A percentile compares a stretch with the other conserved stretches of the same genome.
Evolutionary conservation across 2,329 filamentous ascomycete genomes (phyloP).

Genomic region (Aspergillus fischeri): DNA sequence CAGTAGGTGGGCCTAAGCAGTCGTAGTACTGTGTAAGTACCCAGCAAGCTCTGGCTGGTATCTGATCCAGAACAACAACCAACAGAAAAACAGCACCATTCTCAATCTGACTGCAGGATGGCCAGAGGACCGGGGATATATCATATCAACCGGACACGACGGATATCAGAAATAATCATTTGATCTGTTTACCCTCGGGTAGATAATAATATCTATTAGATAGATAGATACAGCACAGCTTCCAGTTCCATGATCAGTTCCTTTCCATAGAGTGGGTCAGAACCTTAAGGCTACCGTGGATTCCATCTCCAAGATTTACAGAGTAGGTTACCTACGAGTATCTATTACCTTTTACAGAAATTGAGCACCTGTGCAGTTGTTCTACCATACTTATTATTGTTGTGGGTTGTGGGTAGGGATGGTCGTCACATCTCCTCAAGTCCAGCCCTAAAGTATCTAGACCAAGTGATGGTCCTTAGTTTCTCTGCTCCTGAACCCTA

Average conservation of each 20-base stretch:
- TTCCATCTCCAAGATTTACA: background rate
- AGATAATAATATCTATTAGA: too few species aligned
- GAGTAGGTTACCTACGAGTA: background rate
- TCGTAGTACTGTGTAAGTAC: background rate
- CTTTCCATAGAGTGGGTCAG: background rate
- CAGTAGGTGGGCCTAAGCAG: background rate
- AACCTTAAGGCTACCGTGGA: background rate
- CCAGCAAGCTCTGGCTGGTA: background rate
- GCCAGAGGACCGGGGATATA: background rate
- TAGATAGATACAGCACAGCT: too few species aligned
- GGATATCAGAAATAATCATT: too few species aligned
- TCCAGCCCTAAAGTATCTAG: too few species aligned
- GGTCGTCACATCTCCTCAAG: background rate
- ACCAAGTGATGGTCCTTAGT: background rate
- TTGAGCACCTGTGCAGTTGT: background rate
- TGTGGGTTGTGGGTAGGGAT: background rate
- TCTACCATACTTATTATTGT: background rate
- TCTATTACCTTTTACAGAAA: background rate
- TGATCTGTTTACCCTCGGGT: background rate
- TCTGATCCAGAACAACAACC: too few species aligned
- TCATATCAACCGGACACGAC: too few species aligned
- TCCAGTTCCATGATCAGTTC: background rate
- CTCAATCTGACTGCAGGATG: too few species aligned
- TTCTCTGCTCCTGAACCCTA: background rate
- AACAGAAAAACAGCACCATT: too few species aligned